Base-by-base conservation (phyloP, 352 stramenopile genomes). In the Peronospora farinosa region DNA sequence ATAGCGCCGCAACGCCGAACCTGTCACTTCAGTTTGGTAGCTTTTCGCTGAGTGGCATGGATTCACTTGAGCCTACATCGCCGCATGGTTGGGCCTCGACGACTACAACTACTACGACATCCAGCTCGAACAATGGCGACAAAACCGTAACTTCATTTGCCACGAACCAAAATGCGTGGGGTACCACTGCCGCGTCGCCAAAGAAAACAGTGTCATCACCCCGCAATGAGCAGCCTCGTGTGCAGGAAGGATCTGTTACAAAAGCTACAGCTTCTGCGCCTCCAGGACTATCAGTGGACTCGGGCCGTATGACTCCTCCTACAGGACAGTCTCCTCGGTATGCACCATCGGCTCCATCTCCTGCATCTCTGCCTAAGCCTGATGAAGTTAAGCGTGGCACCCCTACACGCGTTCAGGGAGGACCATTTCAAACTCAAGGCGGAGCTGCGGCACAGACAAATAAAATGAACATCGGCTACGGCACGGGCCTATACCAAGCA, bases 1-100 rank as follows among this genome's bases (percentile, higher is more conserved):
- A 91, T 32, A 85, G 56, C 36, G 73, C 67, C 7, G 76, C 69
- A 9, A 60, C 75, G 13, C 62, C 78, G 3, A 88, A 91, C 57
- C 52, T 93, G 17, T 88, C 79, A 39, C 72, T 93, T 28, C 83
- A 93, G 62, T 93, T 93, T 65, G 83, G 83, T 10, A 93, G 83
- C 65, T 93, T 93, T 19, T 93, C 83, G 16, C 57, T 93, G 19
- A 88, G 77, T 46, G 79, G 75, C 5, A 69, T 79, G 23, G 79
- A 88, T 5, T 50, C 70, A 36, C 35, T 57, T 17, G 76, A 88
- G 41, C 44, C 80, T 6, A 69, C 76, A n/a, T 85, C 78, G 7
- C 74, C 75, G 13, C 65, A 66, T 35, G 78, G 73, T 30, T 89
- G 78, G 78, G 64, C 64, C 19, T 77, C 75, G 15, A 63, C 57